Evolutionary conservation across 2,329 filamentous ascomycete species (phyloP).

Genomic region (Pseudogymnoascus destructans): DNA sequence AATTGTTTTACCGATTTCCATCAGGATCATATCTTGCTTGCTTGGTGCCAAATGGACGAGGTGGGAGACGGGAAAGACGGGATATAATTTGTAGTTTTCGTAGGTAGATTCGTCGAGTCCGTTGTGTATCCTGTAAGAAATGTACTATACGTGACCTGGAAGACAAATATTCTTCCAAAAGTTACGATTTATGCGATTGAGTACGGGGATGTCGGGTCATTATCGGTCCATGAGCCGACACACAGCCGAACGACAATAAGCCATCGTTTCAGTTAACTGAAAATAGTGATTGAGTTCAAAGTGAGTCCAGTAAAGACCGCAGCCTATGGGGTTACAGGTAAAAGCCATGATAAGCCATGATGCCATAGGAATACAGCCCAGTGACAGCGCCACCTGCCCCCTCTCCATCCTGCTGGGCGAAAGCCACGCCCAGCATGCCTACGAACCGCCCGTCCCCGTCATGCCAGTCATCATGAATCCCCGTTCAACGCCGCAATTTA

Average conservation of each 20-base stretch:
- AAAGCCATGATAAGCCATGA: constrained; percentile 4
- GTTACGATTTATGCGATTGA: neutral
- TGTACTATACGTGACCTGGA: neutral
- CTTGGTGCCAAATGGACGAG: neutral
- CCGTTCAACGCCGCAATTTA: constrained; percentile 9
- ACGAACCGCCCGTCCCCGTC: constrained; percentile 4
- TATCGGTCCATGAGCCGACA: neutral
- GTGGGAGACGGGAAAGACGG: neutral
- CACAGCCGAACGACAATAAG: neutral
- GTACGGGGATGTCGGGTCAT: neutral
- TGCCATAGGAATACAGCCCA: constrained; percentile 3
- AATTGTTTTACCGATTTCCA: neutral
- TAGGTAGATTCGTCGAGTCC: neutral
- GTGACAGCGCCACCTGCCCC: constrained; percentile 6
- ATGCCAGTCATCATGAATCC: constrained; percentile 11
- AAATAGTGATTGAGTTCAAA: constrained; percentile 8
- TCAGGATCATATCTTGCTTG: constrained; percentile 5
- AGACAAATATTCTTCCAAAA: neutral
- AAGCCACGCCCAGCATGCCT: constrained; percentile 2
- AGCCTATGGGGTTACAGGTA: constrained; percentile 8
- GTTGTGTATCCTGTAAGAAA: neutral
- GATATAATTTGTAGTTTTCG: neutral
- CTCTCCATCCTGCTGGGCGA: constrained; percentile 2
- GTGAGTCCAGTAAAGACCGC: constrained; percentile 6
- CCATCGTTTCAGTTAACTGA: neutral